phyloP scores from a whole-genome alignment of 805 yeast genomes.

The Candida namnaoensis region DNA sequence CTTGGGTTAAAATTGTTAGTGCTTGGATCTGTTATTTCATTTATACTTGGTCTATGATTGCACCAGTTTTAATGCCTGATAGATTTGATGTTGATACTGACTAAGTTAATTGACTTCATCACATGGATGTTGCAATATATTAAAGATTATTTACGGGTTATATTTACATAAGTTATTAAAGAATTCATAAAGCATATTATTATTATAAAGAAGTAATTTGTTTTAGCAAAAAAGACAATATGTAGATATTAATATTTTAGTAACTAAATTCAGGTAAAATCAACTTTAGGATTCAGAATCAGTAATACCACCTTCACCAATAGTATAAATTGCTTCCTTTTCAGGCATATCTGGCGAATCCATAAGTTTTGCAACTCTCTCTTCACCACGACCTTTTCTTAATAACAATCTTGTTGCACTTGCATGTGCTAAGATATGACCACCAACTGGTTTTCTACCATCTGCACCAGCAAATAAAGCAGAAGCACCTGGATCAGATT shows the following conservation, averaged over 20 bases:
- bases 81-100: slow-evolving; percentile 39
- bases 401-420: slow-evolving; percentile 69
- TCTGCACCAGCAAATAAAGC: slow-evolving; percentile 74
- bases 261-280: too few species aligned
- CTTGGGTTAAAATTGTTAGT: slow-evolving; percentile 89
- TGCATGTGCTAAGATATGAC: slow-evolving; percentile 76
- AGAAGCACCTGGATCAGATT: slow-evolving; percentile 79
- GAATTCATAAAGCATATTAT: too few species aligned
- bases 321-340: slow-evolving; percentile 65
- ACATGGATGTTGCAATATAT: too few species aligned
- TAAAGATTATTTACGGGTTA: too few species aligned
- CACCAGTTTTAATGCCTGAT: slow-evolving; percentile 88
- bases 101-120: too few species aligned
- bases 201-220: too few species aligned
- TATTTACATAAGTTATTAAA: too few species aligned
- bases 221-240: too few species aligned
- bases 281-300: slow-evolving; percentile 28
- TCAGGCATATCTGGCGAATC: slow-evolving; percentile 83
- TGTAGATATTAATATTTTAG: too few species aligned
- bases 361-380: slow-evolving; percentile 70
- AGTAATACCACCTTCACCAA: slow-evolving; percentile 60
- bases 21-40: slow-evolving; percentile 87
- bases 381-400: slow-evolving; percentile 72
- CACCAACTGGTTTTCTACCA: slow-evolving; percentile 80
- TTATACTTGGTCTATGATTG: slow-evolving; percentile 86